These are phyloP conservation scores for Noccaea caerulescens DNA, from an alignment of 345 rosid species.

Conservation along the genomic window DNA sequence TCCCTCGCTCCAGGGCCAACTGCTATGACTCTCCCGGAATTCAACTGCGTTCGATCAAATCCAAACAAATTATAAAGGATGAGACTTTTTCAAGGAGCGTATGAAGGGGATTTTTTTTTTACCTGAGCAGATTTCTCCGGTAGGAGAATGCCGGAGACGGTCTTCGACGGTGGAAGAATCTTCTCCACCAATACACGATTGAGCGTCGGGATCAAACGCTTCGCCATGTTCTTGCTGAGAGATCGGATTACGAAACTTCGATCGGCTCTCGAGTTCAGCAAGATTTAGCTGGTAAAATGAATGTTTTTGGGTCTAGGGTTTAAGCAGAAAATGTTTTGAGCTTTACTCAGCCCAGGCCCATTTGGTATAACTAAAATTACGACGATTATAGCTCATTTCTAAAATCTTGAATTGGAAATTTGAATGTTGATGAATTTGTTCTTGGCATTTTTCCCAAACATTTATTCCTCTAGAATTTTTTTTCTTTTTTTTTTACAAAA, in stretches of 20 bases:
- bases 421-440: no score
- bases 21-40: conserved; percentile 74
- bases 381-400: no score
- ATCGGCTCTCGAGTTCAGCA: conserved; percentile 1
- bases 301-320: conserved; percentile 28
- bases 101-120: not conserved
- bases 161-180: conserved; percentile 67
- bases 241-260: not conserved
- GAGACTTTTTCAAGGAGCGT: not conserved
- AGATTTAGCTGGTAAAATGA: not conserved
- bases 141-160: conserved; percentile 69
- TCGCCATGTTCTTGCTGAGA: conserved; percentile 57
- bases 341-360: conserved; percentile 28
- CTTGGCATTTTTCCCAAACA: no score
- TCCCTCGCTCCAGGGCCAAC: conserved; percentile 75
- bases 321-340: conserved; percentile 18
- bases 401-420: no score
- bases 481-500: not conserved
- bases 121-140: conserved; percentile 75
- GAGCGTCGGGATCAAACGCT: conserved; percentile 73
- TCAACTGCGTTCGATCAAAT: conserved; percentile 51
- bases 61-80: not conserved
- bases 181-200: conserved; percentile 80
- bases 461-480: not conserved
- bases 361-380: not conserved